Conservation (phyloP, 805 yeast species). For the Pichia thaimueangensis region DNA sequence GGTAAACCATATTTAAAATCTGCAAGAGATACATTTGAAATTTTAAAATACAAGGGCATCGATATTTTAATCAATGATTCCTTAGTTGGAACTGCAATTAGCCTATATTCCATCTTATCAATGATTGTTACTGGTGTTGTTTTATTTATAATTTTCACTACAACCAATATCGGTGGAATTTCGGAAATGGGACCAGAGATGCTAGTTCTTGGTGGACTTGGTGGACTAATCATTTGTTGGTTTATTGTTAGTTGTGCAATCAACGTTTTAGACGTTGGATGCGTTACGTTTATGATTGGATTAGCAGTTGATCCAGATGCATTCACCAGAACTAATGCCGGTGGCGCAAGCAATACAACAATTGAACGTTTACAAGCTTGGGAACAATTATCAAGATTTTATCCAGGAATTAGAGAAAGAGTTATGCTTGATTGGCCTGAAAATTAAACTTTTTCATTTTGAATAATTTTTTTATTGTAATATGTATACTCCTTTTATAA, state of each 20-base stretch:
- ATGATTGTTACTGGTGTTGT: conserved; percentile 36
- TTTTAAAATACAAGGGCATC: conserved; percentile 72
- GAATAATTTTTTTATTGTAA: too few relatives aligned
- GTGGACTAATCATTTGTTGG: conserved; percentile 54
- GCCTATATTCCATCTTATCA: conserved; percentile 68
- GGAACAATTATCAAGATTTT: conserved; percentile 25
- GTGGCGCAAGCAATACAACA: conserved; percentile 1
- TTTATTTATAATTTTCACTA: conserved; percentile 5
- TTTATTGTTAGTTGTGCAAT: conserved; percentile 71
- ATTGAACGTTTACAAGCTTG: conserved; percentile 51
- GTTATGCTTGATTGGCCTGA: conserved; percentile 27
- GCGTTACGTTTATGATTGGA: conserved; percentile 77
- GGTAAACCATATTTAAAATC: conserved; percentile 72
- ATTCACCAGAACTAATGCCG: conserved; percentile 40
- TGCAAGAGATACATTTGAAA: conserved; percentile 76
- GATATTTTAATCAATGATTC: conserved; percentile 83
- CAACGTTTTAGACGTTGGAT: conserved; percentile 74
- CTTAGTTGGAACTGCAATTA: conserved; percentile 68
- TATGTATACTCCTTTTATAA: too few relatives aligned
- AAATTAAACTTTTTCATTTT: background rate
- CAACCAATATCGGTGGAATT: conserved; percentile 4
- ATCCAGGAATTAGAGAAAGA: conserved; percentile 28
- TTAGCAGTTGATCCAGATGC: conserved; percentile 81
- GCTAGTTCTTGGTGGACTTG: conserved; percentile 22
- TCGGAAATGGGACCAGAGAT: conserved; percentile 23